Evolutionary conservation across 2,329 filamentous ascomycete species (phyloP), one percentile per base, ranked within the genome.

Genomic region (Claviceps cyperi): DNA sequence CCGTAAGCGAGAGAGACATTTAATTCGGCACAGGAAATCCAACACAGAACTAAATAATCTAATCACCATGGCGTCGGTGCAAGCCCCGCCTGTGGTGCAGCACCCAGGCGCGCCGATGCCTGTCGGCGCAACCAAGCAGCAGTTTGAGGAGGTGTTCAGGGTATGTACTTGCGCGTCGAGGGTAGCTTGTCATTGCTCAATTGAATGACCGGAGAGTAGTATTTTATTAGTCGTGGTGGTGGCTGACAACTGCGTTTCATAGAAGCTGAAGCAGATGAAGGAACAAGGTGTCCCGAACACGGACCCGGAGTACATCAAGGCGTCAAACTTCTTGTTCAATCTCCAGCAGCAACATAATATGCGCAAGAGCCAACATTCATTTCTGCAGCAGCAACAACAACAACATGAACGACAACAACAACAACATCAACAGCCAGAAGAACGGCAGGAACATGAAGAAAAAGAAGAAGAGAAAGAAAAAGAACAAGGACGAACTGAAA

Each of bases 201-300:
- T 21, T 17, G 19, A 11, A 24, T 51, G 19, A 13, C 15, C 19
- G 19, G 24, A 40, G n/a, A n/a, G n/a, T 28, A 17, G 22, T 14
- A 7, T 5, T 43, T n/a, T 14, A 7, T 5, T 43, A 13, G 28
- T 24, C 11, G 39, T 13, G 28, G 13, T 13, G 40, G 7, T 24
- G 19, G 41, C 45, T 50, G 21, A 54, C 48, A 28, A 36, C 13
- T 11, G 45, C 19, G 44, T 32, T 44, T 8, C 41, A 13, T 19
- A 96, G 90, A 89, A 87, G 76, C 92, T 86, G 57, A 84, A 86
- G 62, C 80, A 86, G 65, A 89, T 97, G 85, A 92, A 91, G 68
- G 78, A 86, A 50, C 77, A 83, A 59, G 90, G 90, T 57, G 83
- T 94, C 22, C 80, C 86, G 40, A 76, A 81, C 51, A 84, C 77